Evolutionary conservation across 1,284 basidiomycete species (phyloP), one percentile per base, ranked within the genome.

Genomic region (Boletus mariae): DNA sequence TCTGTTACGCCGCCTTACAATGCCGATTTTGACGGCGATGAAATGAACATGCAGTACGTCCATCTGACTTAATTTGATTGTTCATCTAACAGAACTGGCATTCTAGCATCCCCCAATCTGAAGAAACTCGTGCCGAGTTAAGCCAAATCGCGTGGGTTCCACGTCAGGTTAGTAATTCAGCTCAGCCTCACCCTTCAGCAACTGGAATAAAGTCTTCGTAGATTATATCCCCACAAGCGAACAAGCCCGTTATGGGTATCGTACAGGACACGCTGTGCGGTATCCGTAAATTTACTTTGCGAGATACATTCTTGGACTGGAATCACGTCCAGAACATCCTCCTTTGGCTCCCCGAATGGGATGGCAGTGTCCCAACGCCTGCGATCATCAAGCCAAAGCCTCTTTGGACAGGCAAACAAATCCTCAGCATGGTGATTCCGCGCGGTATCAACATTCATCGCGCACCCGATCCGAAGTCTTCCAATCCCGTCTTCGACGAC

Each of bases 231-330:
- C 97, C 97, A 0, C 97, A 99, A 80, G 96, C 95, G 49, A 99
- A 99, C 79, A 98, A 98, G 74, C 97, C 97, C 6, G 97, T 99
- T 64, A 99, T 99, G 97, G 97, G 94, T 57, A 99, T 99, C 61
- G 97, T 99, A 31, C 97, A 99, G 72, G 97, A 99, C 70, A 99
- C 96, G 0, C 85, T 99, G 0, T 98, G 95, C 67, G 96, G 20
- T 70, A 86, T 99, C 54, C 90, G 96, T 58, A 99, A 99, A 74
- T 94, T 99, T 67, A 98, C 96, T 0, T 77, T 99, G 12, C 90
- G 96, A 35, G 97, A 99, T 67, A 83, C 84, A 28, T 96, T 97
- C 76, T 76, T 95, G 66, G 94, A 98, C 64, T 95, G 93, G 91
- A 86, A 84, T 47, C 85, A 89, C 45, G 92, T 99, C 4, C 97